Evolutionary conservation across 2,329 filamentous ascomycete genomes (phyloP), one percentile per base, ranked within the genome.

Genomic region (Ceratocystis ficicola): DNA sequence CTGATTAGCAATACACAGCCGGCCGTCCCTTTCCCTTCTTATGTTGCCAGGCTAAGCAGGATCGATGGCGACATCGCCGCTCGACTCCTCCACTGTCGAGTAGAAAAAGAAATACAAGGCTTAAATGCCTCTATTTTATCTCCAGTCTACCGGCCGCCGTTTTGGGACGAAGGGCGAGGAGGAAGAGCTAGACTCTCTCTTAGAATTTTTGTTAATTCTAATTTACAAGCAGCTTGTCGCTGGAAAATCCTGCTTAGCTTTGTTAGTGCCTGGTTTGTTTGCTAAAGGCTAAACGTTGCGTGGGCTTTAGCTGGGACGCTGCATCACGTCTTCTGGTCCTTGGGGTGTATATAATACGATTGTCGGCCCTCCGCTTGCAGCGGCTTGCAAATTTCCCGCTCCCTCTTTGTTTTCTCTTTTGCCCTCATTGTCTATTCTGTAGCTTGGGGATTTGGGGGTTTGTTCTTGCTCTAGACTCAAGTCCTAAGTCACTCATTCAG

Each of bases 51-150:
- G 22, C 22, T 52, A 22, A n/a, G 22, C 55, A 68, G 69, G 66
- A 68, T 68, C 66, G 70, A 71, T 71, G 70, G 70, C 70, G 70
- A 71, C 70, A 71, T 71, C 70, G 69, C 67, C 69, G 66, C 69
- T 65, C 68, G 57, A 66, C 67, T 64, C 63, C 57, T 66, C 44
- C 44, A 12, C 44, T 25, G 20, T 6, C 8, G 50, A 32, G 36
- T 12, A 48, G 44, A 62, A 63, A 32, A 41, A 20, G 30, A 62
- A 44, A 12, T 28, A 36, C 28, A 22, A 28, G 17, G 32, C 15
- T 48, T 30, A 63, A 48, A 63, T 63, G 30, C 15, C 62, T 36
- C 55, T 12, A 59, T 32, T 59, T 59, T 59, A 59, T 59, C 55
- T 59, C 17, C 10, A 12, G 55, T 17, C 28, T n/a, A 36, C 28